Percentiles rank a stretch among this genome's conserved stretches.
Evolutionary conservation across 1,284 basidiomycete species (phyloP).

Genomic region (Inonotus hispidus): DNA sequence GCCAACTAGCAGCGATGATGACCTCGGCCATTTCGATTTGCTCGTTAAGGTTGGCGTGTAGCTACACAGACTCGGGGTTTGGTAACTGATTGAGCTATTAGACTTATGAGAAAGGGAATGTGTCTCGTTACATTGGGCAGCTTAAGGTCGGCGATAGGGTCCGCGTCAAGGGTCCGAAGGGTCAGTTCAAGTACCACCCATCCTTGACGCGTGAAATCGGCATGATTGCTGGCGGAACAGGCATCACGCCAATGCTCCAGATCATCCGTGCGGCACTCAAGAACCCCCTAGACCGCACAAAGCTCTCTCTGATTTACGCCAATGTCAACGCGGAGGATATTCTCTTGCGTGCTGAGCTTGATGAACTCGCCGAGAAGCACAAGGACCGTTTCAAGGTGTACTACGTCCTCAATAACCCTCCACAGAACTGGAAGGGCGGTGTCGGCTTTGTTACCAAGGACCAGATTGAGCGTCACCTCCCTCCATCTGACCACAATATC

Average conservation of each 20-base stretch:
- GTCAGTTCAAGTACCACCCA: conserved; percentile 81
- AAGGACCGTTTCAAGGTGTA: conserved; percentile 73
- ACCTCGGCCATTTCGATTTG: conserved; percentile 91
- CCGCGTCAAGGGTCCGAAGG: conserved; percentile 93
- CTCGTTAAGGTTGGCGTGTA: conserved; percentile 72
- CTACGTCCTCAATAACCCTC: conserved; percentile 94
- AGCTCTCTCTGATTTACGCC: conserved; percentile 87
- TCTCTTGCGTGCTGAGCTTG: conserved; percentile 83
- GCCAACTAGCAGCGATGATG: conserved; percentile 88
- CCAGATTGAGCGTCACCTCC: conserved; percentile 80
- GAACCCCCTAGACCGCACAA: conserved; percentile 81
- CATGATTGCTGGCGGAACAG: conserved; percentile 96
- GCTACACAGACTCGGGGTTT: conserved; percentile 6
- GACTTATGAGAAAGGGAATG: conserved; percentile 96
- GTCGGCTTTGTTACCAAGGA: conserved; percentile 92
- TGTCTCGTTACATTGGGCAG: conserved; percentile 78
- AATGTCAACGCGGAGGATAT: conserved; percentile 90
- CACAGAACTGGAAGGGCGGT: conserved; percentile 81
- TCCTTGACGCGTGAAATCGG: conserved; percentile 71
- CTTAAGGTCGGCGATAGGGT: conserved; percentile 84
- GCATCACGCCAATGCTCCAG: conserved; percentile 98
- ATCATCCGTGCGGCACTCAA: conserved; percentile 88
- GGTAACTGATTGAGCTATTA: conserved; percentile 32
- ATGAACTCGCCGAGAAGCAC: conserved; percentile 68
- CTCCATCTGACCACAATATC: conserved; percentile 57